These are phyloP conservation scores for rapeseed (Brassica napus) DNA, from an alignment of 345 rosid species.

Conservation along the genomic window Da-Ae NC_063452.1:4997001-4997500, in stretches of 20 bases:
- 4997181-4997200: slow-evolving; percentile 83
- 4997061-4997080: slow-evolving; percentile 69
- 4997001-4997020: slow-evolving; percentile 69
- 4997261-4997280: background rate
- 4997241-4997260: slow-evolving; percentile 8
- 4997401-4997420: no score
- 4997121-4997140: slow-evolving; percentile 53
- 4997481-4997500: no score
- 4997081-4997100: slow-evolving; percentile 62
- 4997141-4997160: slow-evolving; percentile 72
- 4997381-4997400: no score
- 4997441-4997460: no score
- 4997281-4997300: background rate
- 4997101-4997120: slow-evolving; percentile 68
- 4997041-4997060: slow-evolving; percentile 69
- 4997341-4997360: background rate
- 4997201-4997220: slow-evolving; percentile 2
- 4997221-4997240: background rate
- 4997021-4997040: slow-evolving; percentile 71
- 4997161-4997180: slow-evolving; percentile 81
- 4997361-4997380: no score
- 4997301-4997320: background rate
- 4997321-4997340: no score
- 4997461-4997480: no score
- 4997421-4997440: no score